Evolutionary conservation across 2,329 filamentous ascomycete species (phyloP), one percentile per base, ranked within the genome.

Genomic region (Botryotinia convoluta): DNA sequence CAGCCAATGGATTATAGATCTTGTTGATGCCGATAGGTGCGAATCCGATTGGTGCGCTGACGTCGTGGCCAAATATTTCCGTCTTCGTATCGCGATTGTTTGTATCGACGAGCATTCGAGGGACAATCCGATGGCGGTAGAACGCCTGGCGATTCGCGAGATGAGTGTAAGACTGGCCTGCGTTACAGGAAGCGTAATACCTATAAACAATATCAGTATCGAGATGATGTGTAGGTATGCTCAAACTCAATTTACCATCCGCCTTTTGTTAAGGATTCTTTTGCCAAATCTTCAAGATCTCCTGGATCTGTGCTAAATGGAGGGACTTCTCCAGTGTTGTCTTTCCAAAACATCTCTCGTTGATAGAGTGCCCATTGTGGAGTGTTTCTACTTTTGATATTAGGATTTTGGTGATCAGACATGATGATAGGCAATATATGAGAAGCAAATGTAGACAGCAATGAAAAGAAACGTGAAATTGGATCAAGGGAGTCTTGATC

Each of bases 21-120:
- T 87, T 87, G 82, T 91, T 90, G 76, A 91, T 90, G 7, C 89
- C 89, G 42, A 91, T 86, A 0, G 89, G 89, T 0, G 89, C 87
- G 77, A 91, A 89, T n/a, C 88, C 88, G 69, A 91, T 87, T 0
- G 89, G 89, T 0, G 88, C 88, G 3, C 85, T 83, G 22, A 89
- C 86, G 67, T 84, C 84, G 79, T 90, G 87, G 22, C 89, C 87
- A 79, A 90, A 91, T 74, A 92, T 88, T 6, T 82, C 82, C 20
- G 87, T 87, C 1, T 82, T 81, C 1, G 87, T 89, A 77, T 91
- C 88, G 54, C 88, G 86, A 45, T 89, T 57, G 70, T 45, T 67
- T 12, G 87, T 90, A 80, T 91, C 88, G 60, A 90, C 85, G 1
- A 91, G 85, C 83, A 87, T 88, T 62, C 86, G 85, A 0, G 89